These are phyloP conservation scores for Nannochloropsis limnetica DNA, from an alignment of 352 stramenopile genomes.

Conservation along the genomic window DNA sequence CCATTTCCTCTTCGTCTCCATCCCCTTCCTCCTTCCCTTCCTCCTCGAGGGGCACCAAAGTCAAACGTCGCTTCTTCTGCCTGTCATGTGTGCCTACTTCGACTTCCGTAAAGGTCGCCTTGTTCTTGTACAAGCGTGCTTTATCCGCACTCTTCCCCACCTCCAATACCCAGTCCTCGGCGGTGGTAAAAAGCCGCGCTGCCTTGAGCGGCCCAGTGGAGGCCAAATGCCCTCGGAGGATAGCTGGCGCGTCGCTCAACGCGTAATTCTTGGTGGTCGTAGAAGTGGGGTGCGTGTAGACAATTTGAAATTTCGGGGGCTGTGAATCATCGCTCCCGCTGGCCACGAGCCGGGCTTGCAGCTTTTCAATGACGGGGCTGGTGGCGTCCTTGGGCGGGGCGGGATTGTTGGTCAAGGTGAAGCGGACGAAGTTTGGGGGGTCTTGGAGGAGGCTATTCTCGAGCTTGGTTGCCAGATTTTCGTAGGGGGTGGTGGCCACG, in stretches of 20 bases:
- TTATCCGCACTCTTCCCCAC: neutral
- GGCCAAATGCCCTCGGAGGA: constrained; percentile 17
- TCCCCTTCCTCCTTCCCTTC: neutral
- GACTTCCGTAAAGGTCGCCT: constrained; percentile 24
- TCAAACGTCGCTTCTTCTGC: neutral
- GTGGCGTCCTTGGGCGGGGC: neutral
- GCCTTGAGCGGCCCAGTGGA: constrained; percentile 17
- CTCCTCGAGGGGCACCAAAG: neutral
- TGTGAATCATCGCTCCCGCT: neutral
- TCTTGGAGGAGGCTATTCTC: neutral
- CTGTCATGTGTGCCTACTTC: neutral
- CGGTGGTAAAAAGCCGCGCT: constrained; percentile 33
- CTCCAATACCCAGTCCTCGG: constrained; percentile 37
- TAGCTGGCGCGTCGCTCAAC: neutral
- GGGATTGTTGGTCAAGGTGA: constrained; percentile 8
- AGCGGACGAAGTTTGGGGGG: constrained; percentile 10
- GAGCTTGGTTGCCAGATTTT: neutral
- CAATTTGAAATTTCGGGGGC: constrained; percentile 17
- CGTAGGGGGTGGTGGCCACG: neutral
- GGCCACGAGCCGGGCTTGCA: neutral
- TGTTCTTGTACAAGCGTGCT: constrained; percentile 22
- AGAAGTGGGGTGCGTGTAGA: constrained; percentile 33
- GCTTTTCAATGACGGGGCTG: constrained; percentile 2
- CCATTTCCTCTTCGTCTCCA: neutral
- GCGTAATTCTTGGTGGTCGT: constrained; percentile 35